Conservation (phyloP, 768 basidiomycete species). For the Kwoniella sp. region DNA sequence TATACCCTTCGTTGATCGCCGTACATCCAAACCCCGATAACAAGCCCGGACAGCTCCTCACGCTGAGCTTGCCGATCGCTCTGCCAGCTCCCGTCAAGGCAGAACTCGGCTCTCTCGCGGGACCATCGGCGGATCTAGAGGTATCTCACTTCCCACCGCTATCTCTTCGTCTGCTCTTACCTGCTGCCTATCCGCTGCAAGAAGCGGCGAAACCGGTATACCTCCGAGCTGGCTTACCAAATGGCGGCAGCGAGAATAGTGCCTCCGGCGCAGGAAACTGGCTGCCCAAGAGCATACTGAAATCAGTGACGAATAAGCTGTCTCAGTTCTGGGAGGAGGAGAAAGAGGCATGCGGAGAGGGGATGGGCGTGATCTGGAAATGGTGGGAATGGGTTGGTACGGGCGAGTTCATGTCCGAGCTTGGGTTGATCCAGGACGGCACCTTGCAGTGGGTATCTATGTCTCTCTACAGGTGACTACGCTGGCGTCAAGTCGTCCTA, state of each 20-base stretch:
- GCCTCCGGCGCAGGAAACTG: slow-evolving; percentile 21
- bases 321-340: slow-evolving; percentile 40
- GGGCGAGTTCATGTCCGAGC: slow-evolving; percentile 43
- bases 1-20: slow-evolving; percentile 30
- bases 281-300: slow-evolving; percentile 25
- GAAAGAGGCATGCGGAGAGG: slow-evolving; percentile 28
- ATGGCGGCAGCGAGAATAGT: background rate
- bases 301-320: slow-evolving; percentile 25
- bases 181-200: slow-evolving; percentile 31
- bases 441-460: slow-evolving; percentile 26
- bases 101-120: slow-evolving; percentile 15
- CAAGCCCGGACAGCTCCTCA: slow-evolving; percentile 32
- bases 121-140: slow-evolving; percentile 22
- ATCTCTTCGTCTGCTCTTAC: slow-evolving; percentile 26
- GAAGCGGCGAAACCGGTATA: slow-evolving; percentile 24
- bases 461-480: background rate
- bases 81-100: slow-evolving; percentile 15
- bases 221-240: slow-evolving; percentile 26
- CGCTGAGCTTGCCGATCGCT: slow-evolving; percentile 31
- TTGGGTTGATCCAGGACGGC: slow-evolving; percentile 29
- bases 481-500: background rate
- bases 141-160: slow-evolving; percentile 42
- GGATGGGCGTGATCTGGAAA: slow-evolving; percentile 45
- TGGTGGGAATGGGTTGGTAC: slow-evolving; percentile 53
- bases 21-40: slow-evolving; percentile 23